Percentiles rank a stretch among this genome's conserved stretches.
Conservation (phyloP, 495 filamentous ascomycete species). For the Immersiella caudata region DNA sequence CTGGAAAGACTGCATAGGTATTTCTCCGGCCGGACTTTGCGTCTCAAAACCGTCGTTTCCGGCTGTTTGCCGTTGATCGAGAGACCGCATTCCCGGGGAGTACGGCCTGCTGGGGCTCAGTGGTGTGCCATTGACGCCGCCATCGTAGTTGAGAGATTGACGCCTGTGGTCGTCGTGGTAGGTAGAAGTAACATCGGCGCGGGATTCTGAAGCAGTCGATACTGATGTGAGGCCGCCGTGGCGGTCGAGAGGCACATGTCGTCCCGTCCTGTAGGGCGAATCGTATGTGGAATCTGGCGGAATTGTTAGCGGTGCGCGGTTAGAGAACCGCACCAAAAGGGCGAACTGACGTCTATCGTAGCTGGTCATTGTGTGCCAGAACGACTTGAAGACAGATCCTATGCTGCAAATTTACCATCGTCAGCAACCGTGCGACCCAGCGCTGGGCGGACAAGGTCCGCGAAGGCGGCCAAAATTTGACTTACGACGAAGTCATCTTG, state of each 20-base stretch:
- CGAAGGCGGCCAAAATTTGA: neutral
- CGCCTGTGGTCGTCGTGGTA: slow-evolving; percentile 69
- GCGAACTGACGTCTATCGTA: slow-evolving; percentile 59
- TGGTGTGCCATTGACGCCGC: slow-evolving; percentile 40
- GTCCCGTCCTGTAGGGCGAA: slow-evolving; percentile 81
- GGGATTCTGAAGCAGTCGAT: slow-evolving; percentile 75
- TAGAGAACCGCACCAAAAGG: slow-evolving; percentile 9
- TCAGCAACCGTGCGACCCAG: slow-evolving; percentile 14
- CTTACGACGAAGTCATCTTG: slow-evolving; percentile 28
- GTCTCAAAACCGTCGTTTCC: slow-evolving; percentile 65
- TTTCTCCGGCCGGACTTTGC: slow-evolving; percentile 72
- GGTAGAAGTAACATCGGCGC: slow-evolving; percentile 70
- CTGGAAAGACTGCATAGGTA: slow-evolving; percentile 94
- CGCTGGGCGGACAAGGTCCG: neutral
- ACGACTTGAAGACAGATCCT: slow-evolving; percentile 41
- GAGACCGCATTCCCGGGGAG: slow-evolving; percentile 85
- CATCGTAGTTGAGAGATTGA: slow-evolving; percentile 54
- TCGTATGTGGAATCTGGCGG: slow-evolving; percentile 77
- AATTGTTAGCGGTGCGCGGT: slow-evolving; percentile 30
- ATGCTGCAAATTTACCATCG: slow-evolving; percentile 21
- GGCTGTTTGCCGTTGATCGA: slow-evolving; percentile 61
- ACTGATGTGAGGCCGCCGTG: slow-evolving; percentile 75
- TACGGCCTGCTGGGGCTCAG: slow-evolving; percentile 74
- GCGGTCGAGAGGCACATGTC: slow-evolving; percentile 74
- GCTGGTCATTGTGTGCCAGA: slow-evolving; percentile 96